Evolutionary conservation across 2,329 filamentous ascomycete species (phyloP).

Genomic region (Berkeleyomyces rouxiae): DNA sequence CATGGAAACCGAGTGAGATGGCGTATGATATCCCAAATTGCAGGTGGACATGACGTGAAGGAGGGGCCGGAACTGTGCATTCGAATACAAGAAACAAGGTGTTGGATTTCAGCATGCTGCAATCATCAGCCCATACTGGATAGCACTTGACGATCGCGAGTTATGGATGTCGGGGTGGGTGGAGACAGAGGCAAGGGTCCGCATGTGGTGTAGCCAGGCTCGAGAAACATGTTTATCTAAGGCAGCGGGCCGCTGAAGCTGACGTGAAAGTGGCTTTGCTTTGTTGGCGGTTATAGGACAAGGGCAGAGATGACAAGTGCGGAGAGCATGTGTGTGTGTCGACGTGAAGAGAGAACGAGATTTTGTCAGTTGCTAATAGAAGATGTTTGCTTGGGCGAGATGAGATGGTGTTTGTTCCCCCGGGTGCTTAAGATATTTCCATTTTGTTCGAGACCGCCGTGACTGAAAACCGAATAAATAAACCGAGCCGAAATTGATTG

Average conservation of each 20-base stretch:
- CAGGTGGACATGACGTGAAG: neutral
- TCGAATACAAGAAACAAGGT: neutral
- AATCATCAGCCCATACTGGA: neutral
- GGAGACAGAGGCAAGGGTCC: neutral
- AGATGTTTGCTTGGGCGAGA: neutral
- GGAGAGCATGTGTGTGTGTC: neutral
- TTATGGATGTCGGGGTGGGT: neutral
- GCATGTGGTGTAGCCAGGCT: neutral
- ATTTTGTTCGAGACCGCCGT: constrained; percentile 14
- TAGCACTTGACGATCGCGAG: neutral
- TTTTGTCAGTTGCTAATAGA: constrained; percentile 1
- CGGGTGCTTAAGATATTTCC: constrained; percentile 8
- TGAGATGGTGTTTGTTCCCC: constrained; percentile 4
- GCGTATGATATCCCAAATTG: neutral
- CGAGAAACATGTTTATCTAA: neutral
- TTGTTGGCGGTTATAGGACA: neutral
- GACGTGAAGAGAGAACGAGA: constrained; percentile 4
- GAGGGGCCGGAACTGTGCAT: neutral
- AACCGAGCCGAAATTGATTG: constrained; percentile 6
- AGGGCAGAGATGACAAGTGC: neutral
- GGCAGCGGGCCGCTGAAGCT: neutral
- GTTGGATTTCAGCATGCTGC: neutral
- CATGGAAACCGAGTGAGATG: neutral
- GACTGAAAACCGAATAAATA: constrained; percentile 3
- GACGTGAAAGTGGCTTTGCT: neutral